Base-by-base conservation (phyloP, 2,329 filamentous ascomycete genomes). In the Claviceps spartinae region DNA sequence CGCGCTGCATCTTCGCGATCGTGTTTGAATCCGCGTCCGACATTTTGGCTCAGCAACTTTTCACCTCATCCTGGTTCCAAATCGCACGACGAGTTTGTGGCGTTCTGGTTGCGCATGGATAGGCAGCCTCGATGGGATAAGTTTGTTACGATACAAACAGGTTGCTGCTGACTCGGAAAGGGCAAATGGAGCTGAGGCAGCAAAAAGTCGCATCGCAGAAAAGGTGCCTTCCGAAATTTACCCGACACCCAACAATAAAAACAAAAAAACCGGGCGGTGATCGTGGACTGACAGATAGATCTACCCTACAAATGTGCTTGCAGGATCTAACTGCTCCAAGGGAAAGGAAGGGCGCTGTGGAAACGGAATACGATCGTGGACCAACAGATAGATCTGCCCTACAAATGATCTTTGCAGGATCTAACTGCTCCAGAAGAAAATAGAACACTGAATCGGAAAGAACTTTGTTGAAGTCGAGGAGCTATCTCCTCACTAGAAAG, bases 1-100 rank as follows among this genome's bases (percentile, higher is more conserved):
- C 89, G 70, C 86, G 84, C 76, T 95, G 89, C 66, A 91, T 84
- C 76, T 83, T 85, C 72, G 83, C 83, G 70, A 95, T 86, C 64
- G 83, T 79, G 66, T 93, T 87, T 71, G 95, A 93, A 70, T 94
- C 88, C 70, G 86, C 84, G 74, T 83, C 79, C 71, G 80, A 82
- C 80, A 84, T 83, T 61, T 67, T 77, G 68, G 58, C 59, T 68
- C 63, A 67, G 56, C 55, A 41, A 52, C 52, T 52, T 58, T 60
- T 59, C 58, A 62, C 66, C 63, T 71, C 69, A 70, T 70, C 67
- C 67, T 65, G 67, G 64, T 68, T 69, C 66, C 60, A 68, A 61
- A 61, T 63, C 66, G 63, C 62, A 65, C 63, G 64, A 61, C 58
- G 59, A 56, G 59, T 57, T 61, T 55, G 56, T 61, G 57, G 60